A percentile compares a stretch with the other conserved stretches of the same genome.
phyloP scores from a whole-genome alignment of 2,329 filamentous ascomycete genomes.

The Septoria linicola region DNA sequence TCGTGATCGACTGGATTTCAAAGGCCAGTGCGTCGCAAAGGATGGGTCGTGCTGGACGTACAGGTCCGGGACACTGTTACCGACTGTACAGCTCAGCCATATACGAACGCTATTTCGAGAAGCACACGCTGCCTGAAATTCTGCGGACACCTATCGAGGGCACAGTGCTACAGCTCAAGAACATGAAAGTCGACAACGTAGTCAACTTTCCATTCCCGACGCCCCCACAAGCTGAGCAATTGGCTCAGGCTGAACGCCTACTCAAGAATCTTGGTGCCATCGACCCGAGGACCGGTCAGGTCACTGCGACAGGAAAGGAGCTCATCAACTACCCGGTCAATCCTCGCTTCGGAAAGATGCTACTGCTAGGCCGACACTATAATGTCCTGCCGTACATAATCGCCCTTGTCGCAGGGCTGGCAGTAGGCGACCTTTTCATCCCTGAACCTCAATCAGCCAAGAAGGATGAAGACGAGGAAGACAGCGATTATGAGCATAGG shows the following conservation, averaged over 20 bases:
- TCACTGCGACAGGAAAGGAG: slow-evolving; percentile 75
- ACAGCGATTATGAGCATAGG: slow-evolving; percentile 38
- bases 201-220: slow-evolving; percentile 96
- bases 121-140: slow-evolving; percentile 86
- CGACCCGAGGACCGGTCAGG: slow-evolving; percentile 61
- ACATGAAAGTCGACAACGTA: slow-evolving; percentile 87
- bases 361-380: slow-evolving; percentile 82
- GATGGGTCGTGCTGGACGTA: slow-evolving; percentile 90
- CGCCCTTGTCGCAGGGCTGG: slow-evolving; percentile 82
- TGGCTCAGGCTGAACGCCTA: slow-evolving; percentile 81
- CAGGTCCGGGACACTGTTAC: slow-evolving; percentile 94
- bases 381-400: slow-evolving; percentile 82
- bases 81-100: slow-evolving; percentile 91
- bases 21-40: slow-evolving; percentile 93
- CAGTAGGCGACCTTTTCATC: slow-evolving; percentile 83
- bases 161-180: slow-evolving; percentile 87
- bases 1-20: slow-evolving; percentile 94
- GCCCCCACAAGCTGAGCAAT: slow-evolving; percentile 71
- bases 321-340: slow-evolving; percentile 88
- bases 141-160: slow-evolving; percentile 86
- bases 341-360: slow-evolving; percentile 85
- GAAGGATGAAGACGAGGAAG: slow-evolving; percentile 39
- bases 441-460: slow-evolving; percentile 67
- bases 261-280: slow-evolving; percentile 83
- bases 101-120: slow-evolving; percentile 82